These are phyloP conservation scores for Wickerhamiella kazuoi DNA, from an alignment of 805 yeast species.

Conservation along the genomic window DNA sequence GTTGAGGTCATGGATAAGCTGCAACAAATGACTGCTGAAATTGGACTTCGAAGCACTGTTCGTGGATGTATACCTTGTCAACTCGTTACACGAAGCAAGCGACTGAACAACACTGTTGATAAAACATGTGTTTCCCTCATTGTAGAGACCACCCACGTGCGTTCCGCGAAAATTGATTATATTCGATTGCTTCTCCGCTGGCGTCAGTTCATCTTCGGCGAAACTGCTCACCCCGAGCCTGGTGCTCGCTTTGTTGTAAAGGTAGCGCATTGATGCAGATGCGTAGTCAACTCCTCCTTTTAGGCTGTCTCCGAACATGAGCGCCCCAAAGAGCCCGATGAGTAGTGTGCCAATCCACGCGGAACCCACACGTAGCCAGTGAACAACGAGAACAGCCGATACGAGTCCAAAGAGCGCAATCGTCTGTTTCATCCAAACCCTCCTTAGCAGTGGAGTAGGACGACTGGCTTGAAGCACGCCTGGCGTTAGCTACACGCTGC, in stretches of 20 bases:
- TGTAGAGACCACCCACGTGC: constrained; percentile 66
- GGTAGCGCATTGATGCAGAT: constrained; percentile 15
- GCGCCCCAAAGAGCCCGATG: constrained; percentile 5
- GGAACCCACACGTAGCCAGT: constrained; percentile 3
- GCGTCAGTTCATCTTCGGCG: constrained; percentile 14
- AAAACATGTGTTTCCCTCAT: constrained; percentile 89
- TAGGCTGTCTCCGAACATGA: constrained; percentile 19
- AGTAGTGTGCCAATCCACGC: constrained; percentile 1
- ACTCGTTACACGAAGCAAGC: constrained; percentile 52
- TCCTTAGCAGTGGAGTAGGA: too few species aligned
- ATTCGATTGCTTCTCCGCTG: constrained; percentile 11
- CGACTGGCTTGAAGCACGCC: too few species aligned
- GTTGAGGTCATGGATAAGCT: constrained; percentile 15
- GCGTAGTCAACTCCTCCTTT: constrained; percentile 21
- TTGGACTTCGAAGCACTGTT: constrained; percentile 1
- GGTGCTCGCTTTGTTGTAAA: constrained; percentile 16
- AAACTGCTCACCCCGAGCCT: constrained; percentile 13
- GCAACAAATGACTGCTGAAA: constrained; percentile 13
- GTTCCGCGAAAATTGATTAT: constrained; percentile 13
- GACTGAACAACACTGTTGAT: constrained; percentile 83
- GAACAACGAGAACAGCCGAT: not conserved
- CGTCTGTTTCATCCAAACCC: not conserved
- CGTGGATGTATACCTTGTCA: constrained; percentile 1
- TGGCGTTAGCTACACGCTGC: too few species aligned
- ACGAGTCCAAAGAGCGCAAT: not conserved